Percentiles rank a stretch among this genome's conserved stretches.
Evolutionary conservation across 495 filamentous ascomycete genomes (phyloP).

Genomic region (Daldinia bambusicola): DNA sequence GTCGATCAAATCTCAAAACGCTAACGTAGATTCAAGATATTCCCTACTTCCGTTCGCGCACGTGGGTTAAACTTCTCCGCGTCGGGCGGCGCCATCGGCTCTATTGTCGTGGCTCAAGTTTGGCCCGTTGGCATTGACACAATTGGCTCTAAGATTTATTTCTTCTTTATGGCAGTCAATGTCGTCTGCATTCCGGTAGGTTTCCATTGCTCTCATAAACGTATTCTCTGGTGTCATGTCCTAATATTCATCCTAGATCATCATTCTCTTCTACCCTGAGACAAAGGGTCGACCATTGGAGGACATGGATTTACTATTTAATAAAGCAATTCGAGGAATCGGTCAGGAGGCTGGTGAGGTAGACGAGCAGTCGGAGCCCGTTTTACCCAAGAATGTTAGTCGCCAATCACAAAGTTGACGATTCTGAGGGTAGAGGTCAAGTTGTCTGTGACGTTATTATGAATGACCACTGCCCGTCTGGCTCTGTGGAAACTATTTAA

Average conservation of each 20-base stretch:
- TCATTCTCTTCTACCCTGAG: slow-evolving; percentile 63
- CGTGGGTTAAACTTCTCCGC: slow-evolving; percentile 63
- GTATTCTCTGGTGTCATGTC: neutral
- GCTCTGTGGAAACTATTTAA: neutral
- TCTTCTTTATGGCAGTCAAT: slow-evolving; percentile 68
- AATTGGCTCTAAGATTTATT: slow-evolving; percentile 66
- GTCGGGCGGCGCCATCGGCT: slow-evolving; percentile 60
- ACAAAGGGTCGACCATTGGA: slow-evolving; percentile 63
- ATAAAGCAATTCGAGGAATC: slow-evolving; percentile 6
- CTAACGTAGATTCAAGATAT: slow-evolving; percentile 52
- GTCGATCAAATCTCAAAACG: neutral
- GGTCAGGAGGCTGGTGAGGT: slow-evolving; percentile 24
- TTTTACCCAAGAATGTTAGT: slow-evolving; percentile 34
- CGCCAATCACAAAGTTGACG: slow-evolving; percentile 20
- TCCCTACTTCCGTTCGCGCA: slow-evolving; percentile 62
- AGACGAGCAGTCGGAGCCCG: slow-evolving; percentile 37
- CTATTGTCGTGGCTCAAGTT: slow-evolving; percentile 61
- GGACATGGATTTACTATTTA: slow-evolving; percentile 64
- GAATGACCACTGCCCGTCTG: neutral
- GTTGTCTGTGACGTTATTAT: neutral
- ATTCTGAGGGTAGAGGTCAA: neutral
- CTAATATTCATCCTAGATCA: slow-evolving; percentile 44
- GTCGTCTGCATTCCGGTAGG: slow-evolving; percentile 59
- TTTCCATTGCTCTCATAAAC: neutral
- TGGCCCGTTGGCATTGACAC: slow-evolving; percentile 64